Evolutionary conservation across 768 basidiomycete genomes (phyloP).

Genomic region (Xanthoconium stramineum): DNA sequence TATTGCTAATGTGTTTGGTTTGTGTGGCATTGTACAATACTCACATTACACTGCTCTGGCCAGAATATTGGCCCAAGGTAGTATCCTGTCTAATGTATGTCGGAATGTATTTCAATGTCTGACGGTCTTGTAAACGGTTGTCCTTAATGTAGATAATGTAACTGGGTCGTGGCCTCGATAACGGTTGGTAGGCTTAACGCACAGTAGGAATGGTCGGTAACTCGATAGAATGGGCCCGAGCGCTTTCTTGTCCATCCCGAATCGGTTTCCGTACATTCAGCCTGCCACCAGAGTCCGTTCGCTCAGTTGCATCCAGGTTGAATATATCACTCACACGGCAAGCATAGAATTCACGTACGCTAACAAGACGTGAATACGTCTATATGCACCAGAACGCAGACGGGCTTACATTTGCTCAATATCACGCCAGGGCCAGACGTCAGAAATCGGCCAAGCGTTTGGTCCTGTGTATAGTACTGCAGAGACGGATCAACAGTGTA

Average conservation of each 20-base stretch:
- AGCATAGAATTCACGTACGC: conserved; percentile 25
- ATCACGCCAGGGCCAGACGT: conserved; percentile 6
- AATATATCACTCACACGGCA: conserved; percentile 10
- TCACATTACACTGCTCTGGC: background rate
- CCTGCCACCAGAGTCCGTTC: background rate
- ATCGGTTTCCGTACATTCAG: conserved; percentile 10
- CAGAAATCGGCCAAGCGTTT: background rate
- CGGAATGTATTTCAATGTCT: background rate
- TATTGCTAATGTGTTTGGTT: background rate
- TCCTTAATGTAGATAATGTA: background rate
- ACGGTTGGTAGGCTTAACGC: background rate
- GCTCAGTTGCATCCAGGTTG: background rate
- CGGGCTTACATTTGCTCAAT: conserved; percentile 12
- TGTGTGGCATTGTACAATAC: background rate
- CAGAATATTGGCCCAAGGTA: background rate
- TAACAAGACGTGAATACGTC: background rate
- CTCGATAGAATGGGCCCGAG: background rate
- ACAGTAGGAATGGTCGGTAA: conserved; percentile 7
- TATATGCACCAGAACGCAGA: background rate
- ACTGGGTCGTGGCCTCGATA: background rate
- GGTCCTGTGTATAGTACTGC: conserved; percentile 9
- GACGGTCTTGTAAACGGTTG: background rate
- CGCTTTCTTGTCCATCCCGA: conserved; percentile 8
- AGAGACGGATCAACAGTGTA: background rate
- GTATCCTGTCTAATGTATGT: background rate